These are phyloP conservation scores for Hirsutella rhossiliensis DNA, from an alignment of 2,329 filamentous ascomycete genomes.

Conservation along the genomic window DNA sequence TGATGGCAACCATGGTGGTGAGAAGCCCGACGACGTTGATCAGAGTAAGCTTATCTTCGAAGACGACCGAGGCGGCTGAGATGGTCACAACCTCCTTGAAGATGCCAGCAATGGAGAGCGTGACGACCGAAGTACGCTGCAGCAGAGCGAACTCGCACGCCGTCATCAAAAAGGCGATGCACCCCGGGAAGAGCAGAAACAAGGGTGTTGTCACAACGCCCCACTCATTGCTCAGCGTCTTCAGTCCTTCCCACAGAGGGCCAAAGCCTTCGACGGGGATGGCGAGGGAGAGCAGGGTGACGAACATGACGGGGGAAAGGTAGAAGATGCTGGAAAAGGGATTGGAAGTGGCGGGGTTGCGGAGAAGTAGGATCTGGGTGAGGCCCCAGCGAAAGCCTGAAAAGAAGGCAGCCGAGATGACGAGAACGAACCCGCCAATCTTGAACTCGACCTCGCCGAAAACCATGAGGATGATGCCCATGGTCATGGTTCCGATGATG, in stretches of 20 bases:
- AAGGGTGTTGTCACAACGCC: slow-evolving; percentile 54
- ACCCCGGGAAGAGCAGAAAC: slow-evolving; percentile 79
- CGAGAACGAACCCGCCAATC: slow-evolving; percentile 73
- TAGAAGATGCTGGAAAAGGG: slow-evolving; percentile 97
- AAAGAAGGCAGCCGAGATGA: slow-evolving; percentile 89
- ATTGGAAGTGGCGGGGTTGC: slow-evolving; percentile 90
- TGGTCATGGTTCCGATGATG: slow-evolving; percentile 86
- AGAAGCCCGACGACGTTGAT: slow-evolving; percentile 80
- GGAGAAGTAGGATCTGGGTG: slow-evolving; percentile 90
- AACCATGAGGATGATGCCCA: slow-evolving; percentile 96
- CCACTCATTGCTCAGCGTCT: slow-evolving; percentile 50
- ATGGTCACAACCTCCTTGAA: slow-evolving; percentile 99
- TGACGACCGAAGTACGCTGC: slow-evolving; percentile 90
- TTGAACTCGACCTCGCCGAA: slow-evolving; percentile 89
- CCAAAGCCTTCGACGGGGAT: slow-evolving; percentile 73
- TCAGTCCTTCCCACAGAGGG: slow-evolving; percentile 54
- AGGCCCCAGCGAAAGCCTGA: slow-evolving; percentile 96
- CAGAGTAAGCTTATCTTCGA: slow-evolving; percentile 74
- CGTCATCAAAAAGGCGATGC: slow-evolving; percentile 93
- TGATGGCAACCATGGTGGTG: slow-evolving; percentile 82
- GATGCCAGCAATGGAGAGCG: slow-evolving; percentile 89
- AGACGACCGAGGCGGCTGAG: slow-evolving; percentile 73
- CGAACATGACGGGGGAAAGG: slow-evolving; percentile 94
- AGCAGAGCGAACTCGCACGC: slow-evolving; percentile 90
- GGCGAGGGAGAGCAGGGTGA: slow-evolving; percentile 67